Percentiles rank a stretch among this genome's conserved stretches.
Evolutionary conservation across 2,329 filamentous ascomycete species (phyloP).

Genomic region (Leptographium wingfieldii): DNA sequence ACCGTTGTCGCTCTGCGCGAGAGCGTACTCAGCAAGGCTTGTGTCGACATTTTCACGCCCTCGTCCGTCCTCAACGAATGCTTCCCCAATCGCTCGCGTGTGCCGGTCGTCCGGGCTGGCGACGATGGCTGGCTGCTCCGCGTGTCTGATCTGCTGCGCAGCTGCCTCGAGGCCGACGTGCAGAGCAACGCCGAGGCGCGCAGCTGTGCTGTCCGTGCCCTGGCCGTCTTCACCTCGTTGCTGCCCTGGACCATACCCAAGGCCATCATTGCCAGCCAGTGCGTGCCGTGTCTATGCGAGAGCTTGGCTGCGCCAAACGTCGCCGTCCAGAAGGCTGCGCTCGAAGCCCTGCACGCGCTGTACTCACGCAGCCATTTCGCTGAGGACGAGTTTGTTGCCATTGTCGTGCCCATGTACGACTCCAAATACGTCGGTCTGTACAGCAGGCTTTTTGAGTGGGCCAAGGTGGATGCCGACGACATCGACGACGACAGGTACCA

Average conservation of each 20-base stretch:
- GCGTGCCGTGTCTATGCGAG: constrained; percentile 57
- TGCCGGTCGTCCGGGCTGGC: constrained; percentile 59
- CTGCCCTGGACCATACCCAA: constrained; percentile 82
- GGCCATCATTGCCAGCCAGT: constrained; percentile 59
- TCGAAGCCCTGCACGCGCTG: constrained; percentile 74
- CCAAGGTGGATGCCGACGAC: constrained; percentile 63
- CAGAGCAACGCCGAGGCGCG: constrained; percentile 55
- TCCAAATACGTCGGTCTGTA: constrained; percentile 59
- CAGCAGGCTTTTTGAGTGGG: constrained; percentile 66
- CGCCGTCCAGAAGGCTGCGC: constrained; percentile 63
- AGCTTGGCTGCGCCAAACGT: constrained; percentile 59
- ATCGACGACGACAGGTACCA: constrained; percentile 87
- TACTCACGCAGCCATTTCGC: constrained; percentile 64
- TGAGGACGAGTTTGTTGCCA: constrained; percentile 63
- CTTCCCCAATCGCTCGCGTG: constrained; percentile 59
- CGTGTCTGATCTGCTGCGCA: constrained; percentile 59
- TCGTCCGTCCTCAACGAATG: constrained; percentile 59
- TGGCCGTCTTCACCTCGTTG: constrained; percentile 65
- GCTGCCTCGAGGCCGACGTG: constrained; percentile 55
- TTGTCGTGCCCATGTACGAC: constrained; percentile 70
- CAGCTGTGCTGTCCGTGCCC: constrained; percentile 59
- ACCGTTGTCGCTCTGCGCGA: constrained; percentile 72
- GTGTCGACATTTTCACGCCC: constrained; percentile 90
- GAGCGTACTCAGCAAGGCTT: constrained; percentile 71
- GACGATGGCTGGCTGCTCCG: constrained; percentile 80